These are phyloP conservation scores for Purpureocillium lavendulum DNA, from an alignment of 2,329 filamentous ascomycete genomes.

Conservation along the genomic window DNA sequence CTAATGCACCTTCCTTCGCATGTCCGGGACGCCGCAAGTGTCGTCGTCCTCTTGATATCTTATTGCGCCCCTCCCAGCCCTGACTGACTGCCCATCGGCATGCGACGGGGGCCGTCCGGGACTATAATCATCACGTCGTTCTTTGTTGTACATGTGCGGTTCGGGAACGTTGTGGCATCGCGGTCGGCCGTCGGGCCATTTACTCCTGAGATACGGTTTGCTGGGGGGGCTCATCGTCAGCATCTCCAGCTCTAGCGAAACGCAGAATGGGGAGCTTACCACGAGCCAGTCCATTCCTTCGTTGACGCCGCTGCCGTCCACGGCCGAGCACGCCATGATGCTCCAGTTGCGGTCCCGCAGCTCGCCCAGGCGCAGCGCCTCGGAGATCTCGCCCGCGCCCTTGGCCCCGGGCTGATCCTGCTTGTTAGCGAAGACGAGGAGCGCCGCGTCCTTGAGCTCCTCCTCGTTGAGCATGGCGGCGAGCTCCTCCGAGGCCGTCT, in stretches of 20 bases:
- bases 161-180: slow-evolving; percentile 9
- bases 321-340: slow-evolving; percentile 94
- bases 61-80: too few species aligned
- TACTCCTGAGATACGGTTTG: slow-evolving; percentile 29
- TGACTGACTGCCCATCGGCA: slow-evolving; percentile 13
- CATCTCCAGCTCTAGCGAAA: background rate
- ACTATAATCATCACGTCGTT: slow-evolving; percentile 19
- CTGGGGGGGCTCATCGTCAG: slow-evolving; percentile 12
- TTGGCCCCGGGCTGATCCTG: slow-evolving; percentile 97
- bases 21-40: slow-evolving; percentile 2
- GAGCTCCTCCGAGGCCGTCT: slow-evolving; percentile 88
- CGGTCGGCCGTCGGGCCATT: slow-evolving; percentile 5
- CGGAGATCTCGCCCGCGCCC: slow-evolving; percentile 92
- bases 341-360: slow-evolving; percentile 97
- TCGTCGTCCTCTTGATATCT: background rate
- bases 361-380: slow-evolving; percentile 82
- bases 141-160: slow-evolving; percentile 21
- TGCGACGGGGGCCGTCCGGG: slow-evolving; percentile 16
- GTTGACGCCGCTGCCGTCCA: slow-evolving; percentile 87
- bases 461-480: slow-evolving; percentile 95
- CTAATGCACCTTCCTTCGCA: background rate
- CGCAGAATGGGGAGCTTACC: slow-evolving; percentile 42
- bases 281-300: slow-evolving; percentile 99
- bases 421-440: slow-evolving; percentile 97
- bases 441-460: slow-evolving; percentile 82